Base-by-base conservation (phyloP, 164 flowering plant species). In the Stephania japonica region DNA sequence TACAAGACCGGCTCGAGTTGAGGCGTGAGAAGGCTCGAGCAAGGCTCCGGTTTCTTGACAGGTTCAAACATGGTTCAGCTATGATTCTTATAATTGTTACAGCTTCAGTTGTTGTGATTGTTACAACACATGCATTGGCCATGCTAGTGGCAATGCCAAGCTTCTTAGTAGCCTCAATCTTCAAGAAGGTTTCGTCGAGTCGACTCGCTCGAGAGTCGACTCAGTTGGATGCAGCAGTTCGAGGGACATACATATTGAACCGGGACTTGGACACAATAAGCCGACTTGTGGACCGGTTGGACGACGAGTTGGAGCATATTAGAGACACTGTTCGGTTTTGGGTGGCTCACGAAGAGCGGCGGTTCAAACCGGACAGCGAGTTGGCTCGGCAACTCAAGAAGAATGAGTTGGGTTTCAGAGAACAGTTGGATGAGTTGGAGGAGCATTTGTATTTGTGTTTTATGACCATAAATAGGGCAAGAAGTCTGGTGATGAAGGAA, bases 381-480 rank as follows among this genome's bases (percentile, higher is more conserved):
- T 85, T 88, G 83, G 84, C 76, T 62, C 78, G 85, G 71, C 88
- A 79, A 81, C 72, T 90, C 65, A 79, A 78, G 78, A 81, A 70
- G 77, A 84, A 80, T 62, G 80, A 84, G 42, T 70, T 70, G 5
- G 83, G 83, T 85, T 90, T 90, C 49, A 78, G 76, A 56, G 75
- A 85, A n/a, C 91, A 90, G 71, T 79, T 91, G 24, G 92, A 91
- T 75, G 97, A 91, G 69, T 75, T 91, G 8, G 97, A 90, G 70
- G 94, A 90, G 70, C 94, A 87, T 76, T 72, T 91, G 72, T 88
- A 90, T 42, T 69, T 91, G 49, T 90, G 91, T 68, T 86, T 87
- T 70, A 87, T 91, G 92, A 91, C 91, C 44, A 84, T 88, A 26
- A 91, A 91, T 63, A 70, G 92, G 65, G 87, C 92, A 1, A 80